Base-by-base conservation (phyloP, 2,329 filamentous ascomycete genomes). In the Bipolaris gigantea region DNA sequence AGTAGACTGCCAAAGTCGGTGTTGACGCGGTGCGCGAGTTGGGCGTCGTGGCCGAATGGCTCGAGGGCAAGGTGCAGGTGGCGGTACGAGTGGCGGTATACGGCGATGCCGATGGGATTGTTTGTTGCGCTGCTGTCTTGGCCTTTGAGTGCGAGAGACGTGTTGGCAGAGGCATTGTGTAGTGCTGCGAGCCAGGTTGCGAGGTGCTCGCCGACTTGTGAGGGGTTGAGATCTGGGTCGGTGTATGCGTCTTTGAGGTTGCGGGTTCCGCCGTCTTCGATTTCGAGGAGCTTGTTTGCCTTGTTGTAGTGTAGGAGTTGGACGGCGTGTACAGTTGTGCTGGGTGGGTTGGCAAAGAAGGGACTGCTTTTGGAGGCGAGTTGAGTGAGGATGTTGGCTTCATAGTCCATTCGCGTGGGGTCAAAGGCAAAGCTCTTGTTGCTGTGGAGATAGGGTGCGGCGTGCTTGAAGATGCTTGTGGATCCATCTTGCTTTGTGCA, bases 161-260 rank as follows among this genome's bases (percentile, higher is more conserved):
- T 59, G 2, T 9, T 51, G 13, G 2, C n/a, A 35, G 3, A 62
- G 49, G 18, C 39, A 33, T 0, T 33, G 43, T 76, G 74, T 7
- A 75, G 51, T 6, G 48, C 46, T 5, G 69, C 69, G 7, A 76
- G 53, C 74, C 74, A 76, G 15, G 19, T 56, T 1, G 66, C 73
- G 0, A 75, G 47, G 2, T 64, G 55, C 10, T 50, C 19, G 0
- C 70, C 73, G 19, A 73, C 55, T 0, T 34, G n/a, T 0, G 36
- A 25, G 1, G 73, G 58, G 30, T 70, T 53, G 11, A 69, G 44
- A 3, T 46, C 36, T 1, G 50, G 41, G 41, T 67, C 55, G 1
- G 42, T 40, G 44, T 75, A 76, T 10, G 71, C 67, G 11, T 62
- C 57, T 58, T 75, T 75, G 11, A 76, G 59, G 9, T 68, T 68